Base-by-base conservation (phyloP, 257 asterid species). In the Plantago major region DNA sequence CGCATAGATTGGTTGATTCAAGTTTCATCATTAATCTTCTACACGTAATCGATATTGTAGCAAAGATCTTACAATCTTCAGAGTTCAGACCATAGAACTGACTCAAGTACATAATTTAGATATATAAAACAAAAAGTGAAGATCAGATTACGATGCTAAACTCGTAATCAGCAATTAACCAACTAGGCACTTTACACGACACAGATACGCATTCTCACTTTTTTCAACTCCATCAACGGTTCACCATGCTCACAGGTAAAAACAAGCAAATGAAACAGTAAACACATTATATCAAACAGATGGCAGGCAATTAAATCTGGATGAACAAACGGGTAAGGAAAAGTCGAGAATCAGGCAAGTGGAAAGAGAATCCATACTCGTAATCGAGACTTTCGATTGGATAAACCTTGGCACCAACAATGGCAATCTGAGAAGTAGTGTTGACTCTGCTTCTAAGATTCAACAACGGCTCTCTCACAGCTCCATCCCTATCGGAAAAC, bases 321-420 rank as follows among this genome's bases (percentile, higher is more conserved):
- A n/a, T n/a, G n/a, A n/a, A n/a, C n/a, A n/a, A n/a, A n/a, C n/a
- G n/a, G n/a, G n/a, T n/a, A n/a, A n/a, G n/a, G n/a, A n/a, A n/a
- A n/a, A n/a, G n/a, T n/a, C n/a, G n/a, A n/a, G n/a, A n/a, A n/a
- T n/a, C n/a, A n/a, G n/a, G n/a, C n/a, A n/a, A n/a, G n/a, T n/a
- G n/a, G n/a, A n/a, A n/a, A n/a, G n/a, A 30, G 37, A 30, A 30
- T 0, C 16, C 52, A 10, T 59, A 91, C 96, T 91, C 98, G 73
- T 91, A 88, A 69, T 91, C 98, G 45, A 91, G 94, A 78, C 96
- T 91, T 62, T 88, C 96, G 48, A 88, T 79, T 14, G 94, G 84
- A 68, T 80, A 88, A 74, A 79, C 76, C 63, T 84, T 86, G 70
- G 93, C 80, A 47, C 95, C 92, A 68, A 88, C 74, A 60, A 86